Evolutionary conservation across 768 basidiomycete species (phyloP).

Genomic region (Termitomyces bulborhizus): DNA sequence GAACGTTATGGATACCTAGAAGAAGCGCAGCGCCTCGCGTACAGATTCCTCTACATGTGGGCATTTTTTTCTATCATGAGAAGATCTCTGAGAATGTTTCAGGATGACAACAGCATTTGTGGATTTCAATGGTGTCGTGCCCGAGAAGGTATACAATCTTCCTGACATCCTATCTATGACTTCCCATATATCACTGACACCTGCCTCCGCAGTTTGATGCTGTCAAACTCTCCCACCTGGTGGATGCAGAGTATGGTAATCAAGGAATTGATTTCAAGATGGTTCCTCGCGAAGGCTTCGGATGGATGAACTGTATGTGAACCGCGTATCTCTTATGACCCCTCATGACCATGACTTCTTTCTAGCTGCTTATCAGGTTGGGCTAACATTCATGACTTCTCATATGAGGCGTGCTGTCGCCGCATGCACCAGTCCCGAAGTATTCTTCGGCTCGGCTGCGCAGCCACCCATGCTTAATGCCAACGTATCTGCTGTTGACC

Average conservation of each 20-base stretch:
- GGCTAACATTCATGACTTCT: conserved; percentile 87
- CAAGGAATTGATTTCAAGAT: conserved; percentile 97
- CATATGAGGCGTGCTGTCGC: conserved; percentile 96
- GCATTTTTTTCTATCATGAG: conserved; percentile 3
- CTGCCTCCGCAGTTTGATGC: conserved; percentile 71
- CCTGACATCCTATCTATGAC: neutral
- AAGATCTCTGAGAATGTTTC: conserved; percentile 2
- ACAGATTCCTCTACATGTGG: conserved; percentile 97
- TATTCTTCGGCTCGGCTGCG: conserved; percentile 65
- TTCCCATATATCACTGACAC: neutral
- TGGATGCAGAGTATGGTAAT: conserved; percentile 96
- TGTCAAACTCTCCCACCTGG: conserved; percentile 90
- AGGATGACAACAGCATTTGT: conserved; percentile 95
- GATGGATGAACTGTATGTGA: conserved; percentile 90
- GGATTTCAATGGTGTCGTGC: conserved; percentile 96
- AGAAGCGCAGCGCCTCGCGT: conserved; percentile 88
- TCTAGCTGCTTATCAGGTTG: conserved; percentile 91
- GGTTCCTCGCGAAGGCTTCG: conserved; percentile 96
- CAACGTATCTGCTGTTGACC: conserved; percentile 39
- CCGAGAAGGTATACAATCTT: conserved; percentile 71
- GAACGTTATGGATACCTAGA: conserved; percentile 94
- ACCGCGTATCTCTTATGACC: neutral
- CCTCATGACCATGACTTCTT: conserved; percentile 2
- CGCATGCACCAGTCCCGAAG: conserved; percentile 88
- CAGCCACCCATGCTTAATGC: conserved; percentile 31